Percentiles rank a stretch among this genome's conserved stretches.
These are phyloP conservation scores for Pseudohalonectria lignicola DNA, from an alignment of 2,329 filamentous ascomycete genomes.

Conservation along the genomic window DNA sequence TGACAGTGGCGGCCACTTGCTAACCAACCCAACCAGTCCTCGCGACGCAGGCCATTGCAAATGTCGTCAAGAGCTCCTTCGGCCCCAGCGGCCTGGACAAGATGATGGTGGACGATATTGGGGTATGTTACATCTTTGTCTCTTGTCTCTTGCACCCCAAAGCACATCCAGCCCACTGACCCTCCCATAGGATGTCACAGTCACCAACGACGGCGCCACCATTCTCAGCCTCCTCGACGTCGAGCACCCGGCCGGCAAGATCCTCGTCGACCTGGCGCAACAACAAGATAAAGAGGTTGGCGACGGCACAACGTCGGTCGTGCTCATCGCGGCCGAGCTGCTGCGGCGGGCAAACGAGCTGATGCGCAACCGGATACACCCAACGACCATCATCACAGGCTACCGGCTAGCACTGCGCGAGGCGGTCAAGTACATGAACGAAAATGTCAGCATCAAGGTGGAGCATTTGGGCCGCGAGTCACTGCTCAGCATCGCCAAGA, in stretches of 20 bases:
- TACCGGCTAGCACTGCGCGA: constrained; percentile 92
- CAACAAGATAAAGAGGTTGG: constrained; percentile 99
- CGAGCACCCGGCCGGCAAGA: constrained; percentile 96
- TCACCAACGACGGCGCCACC: constrained; percentile 97
- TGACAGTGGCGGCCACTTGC: constrained; percentile 5
- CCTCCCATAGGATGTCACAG: constrained; percentile 70
- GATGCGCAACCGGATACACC: constrained; percentile 99
- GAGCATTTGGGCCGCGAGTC: constrained; percentile 84
- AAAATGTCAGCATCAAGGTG: constrained; percentile 94
- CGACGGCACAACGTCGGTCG: constrained; percentile 95
- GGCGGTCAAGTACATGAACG: constrained; percentile 97
- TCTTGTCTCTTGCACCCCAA: constrained; percentile 3
- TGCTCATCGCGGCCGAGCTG: constrained; percentile 93
- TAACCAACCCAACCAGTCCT: constrained; percentile 46
- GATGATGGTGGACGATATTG: constrained; percentile 99
- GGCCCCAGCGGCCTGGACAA: constrained; percentile 95
- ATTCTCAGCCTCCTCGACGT: constrained; percentile 93
- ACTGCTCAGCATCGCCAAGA: constrained; percentile 90
- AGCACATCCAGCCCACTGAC: too few relatives aligned
- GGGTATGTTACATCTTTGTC: constrained; percentile 52
- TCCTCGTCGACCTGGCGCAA: constrained; percentile 91
- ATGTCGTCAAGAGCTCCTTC: constrained; percentile 98
- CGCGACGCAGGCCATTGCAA: constrained; percentile 92
- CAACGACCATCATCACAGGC: constrained; percentile 97
- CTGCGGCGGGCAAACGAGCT: constrained; percentile 90